Conservation (phyloP, 345 rosid genomes). For the Schrenkiella parvula region DNA sequence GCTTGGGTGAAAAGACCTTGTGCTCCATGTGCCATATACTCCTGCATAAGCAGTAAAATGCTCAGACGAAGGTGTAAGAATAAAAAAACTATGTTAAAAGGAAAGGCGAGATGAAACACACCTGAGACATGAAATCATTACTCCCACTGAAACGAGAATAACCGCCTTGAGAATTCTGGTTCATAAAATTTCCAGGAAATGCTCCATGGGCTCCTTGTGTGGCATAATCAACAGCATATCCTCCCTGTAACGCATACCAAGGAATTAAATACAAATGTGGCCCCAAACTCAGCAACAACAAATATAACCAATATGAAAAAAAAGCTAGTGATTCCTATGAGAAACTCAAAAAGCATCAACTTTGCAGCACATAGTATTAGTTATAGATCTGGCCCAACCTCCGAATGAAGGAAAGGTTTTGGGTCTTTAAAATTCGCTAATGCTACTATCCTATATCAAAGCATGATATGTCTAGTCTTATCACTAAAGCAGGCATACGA, state of each 20-base stretch:
- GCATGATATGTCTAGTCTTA: background rate
- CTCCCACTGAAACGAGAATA: constrained; percentile 84
- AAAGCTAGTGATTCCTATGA: background rate
- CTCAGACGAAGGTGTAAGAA: background rate
- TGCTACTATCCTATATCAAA: background rate
- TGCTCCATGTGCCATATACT: constrained; percentile 87
- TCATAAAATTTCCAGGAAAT: constrained; percentile 77
- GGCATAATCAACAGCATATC: constrained; percentile 80
- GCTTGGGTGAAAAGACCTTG: constrained; percentile 93
- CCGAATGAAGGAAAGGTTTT: background rate
- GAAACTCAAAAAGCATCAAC: background rate
- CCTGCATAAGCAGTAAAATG: constrained; percentile 39
- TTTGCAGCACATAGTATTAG: background rate
- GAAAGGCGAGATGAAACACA: constrained; percentile 31
- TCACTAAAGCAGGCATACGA: constrained; percentile 1
- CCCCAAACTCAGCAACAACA: background rate
- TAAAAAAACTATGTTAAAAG: background rate
- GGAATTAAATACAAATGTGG: background rate
- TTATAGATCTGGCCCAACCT: background rate
- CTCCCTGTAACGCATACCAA: constrained; percentile 75
- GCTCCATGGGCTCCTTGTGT: constrained; percentile 84
- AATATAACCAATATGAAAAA: background rate
- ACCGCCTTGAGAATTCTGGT: constrained; percentile 91
- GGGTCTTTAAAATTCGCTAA: background rate
- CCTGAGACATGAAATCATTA: constrained; percentile 98